These are phyloP conservation scores for Schizophyllum commune DNA, from an alignment of 1,284 basidiomycete genomes.

Conservation along the genomic window DNA sequence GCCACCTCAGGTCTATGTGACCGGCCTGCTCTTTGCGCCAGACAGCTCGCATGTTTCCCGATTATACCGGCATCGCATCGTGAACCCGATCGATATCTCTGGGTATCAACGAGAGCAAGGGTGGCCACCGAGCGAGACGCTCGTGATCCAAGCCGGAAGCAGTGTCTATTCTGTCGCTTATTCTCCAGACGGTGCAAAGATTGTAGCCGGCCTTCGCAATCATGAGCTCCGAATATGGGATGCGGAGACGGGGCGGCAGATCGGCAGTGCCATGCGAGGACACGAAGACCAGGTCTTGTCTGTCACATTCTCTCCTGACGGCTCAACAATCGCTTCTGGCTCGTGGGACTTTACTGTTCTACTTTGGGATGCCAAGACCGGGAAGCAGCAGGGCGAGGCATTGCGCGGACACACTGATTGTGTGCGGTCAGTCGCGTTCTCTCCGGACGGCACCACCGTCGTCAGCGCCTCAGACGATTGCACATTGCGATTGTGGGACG, in stretches of 20 bases:
- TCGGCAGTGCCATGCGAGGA: not conserved
- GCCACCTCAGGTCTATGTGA: not conserved
- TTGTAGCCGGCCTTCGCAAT: constrained; percentile 5
- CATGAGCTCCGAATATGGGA: constrained; percentile 1
- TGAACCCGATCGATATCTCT: not conserved
- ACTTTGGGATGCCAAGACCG: constrained; percentile 9
- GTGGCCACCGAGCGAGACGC: not conserved
- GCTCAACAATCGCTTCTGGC: constrained; percentile 11
- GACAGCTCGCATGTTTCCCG: not conserved
- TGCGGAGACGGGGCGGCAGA: not conserved
- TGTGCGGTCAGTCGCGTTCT: not conserved
- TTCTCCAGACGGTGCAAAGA: constrained; percentile 5
- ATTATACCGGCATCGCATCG: not conserved
- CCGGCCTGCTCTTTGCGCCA: not conserved
- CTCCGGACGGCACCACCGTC: too few relatives aligned
- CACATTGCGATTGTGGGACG: too few relatives aligned
- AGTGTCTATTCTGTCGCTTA: not conserved
- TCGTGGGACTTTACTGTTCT: constrained; percentile 11
- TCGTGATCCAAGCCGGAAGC: not conserved
- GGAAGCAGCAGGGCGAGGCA: not conserved
- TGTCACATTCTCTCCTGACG: constrained; percentile 6
- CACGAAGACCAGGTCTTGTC: not conserved
- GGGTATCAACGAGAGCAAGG: not conserved
- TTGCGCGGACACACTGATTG: constrained; percentile 1
- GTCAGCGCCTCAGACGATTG: too few relatives aligned